Evolutionary conservation across 257 asterid species (phyloP).

Genomic region (Plantago ovata): DNA sequence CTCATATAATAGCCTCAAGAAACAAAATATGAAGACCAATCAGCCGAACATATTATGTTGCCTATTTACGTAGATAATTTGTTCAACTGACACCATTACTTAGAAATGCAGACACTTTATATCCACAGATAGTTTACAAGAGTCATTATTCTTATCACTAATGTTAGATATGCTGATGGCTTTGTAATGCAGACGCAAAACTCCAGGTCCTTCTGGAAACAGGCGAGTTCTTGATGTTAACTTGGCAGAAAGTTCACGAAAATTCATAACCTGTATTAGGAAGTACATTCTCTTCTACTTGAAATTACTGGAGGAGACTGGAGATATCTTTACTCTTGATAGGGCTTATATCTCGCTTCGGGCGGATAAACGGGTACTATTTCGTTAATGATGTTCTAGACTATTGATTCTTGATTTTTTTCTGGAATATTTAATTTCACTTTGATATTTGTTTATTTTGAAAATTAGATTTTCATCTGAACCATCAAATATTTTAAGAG

Average conservation of each 20-base stretch:
- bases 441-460: no score
- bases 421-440: no score
- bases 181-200: slow-evolving; percentile 62
- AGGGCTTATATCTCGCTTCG: slow-evolving; percentile 83
- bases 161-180: slow-evolving; percentile 5
- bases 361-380: slow-evolving; percentile 85
- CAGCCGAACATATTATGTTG: no score
- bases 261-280: slow-evolving; percentile 93
- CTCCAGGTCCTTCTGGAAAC: slow-evolving; percentile 75
- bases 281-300: slow-evolving; percentile 80
- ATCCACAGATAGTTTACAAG: no score
- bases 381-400: slow-evolving; percentile 12
- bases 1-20: no score
- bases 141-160: background rate
- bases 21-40: no score
- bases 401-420: no score
- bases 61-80: no score
- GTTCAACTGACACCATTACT: background rate
- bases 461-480: no score
- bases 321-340: slow-evolving; percentile 79
- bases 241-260: slow-evolving; percentile 95
- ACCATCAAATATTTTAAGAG: no score
- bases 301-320: slow-evolving; percentile 87
- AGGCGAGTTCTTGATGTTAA: slow-evolving; percentile 82
- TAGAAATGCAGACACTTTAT: no score